Evolutionary conservation across 441 rosid genomes (phyloP).

Genomic region (Gossypium gossypioides): DNA sequence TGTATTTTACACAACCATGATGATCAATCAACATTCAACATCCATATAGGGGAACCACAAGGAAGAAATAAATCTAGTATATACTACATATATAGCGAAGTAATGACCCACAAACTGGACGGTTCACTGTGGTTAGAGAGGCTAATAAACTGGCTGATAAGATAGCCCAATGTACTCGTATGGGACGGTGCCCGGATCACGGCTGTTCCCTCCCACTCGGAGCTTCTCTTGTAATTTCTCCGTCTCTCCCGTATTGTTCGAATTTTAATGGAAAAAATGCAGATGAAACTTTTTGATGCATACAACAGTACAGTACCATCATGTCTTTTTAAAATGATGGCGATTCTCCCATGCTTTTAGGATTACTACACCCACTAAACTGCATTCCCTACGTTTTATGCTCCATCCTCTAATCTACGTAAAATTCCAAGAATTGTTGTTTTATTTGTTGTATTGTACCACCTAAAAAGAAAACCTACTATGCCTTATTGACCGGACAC

Average conservation of each 20-base stretch:
- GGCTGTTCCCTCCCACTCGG: too few relatives aligned
- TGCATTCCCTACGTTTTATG: not conserved
- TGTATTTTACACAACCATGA: not conserved
- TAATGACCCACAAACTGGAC: not conserved
- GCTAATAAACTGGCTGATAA: too few relatives aligned
- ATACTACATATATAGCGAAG: not conserved
- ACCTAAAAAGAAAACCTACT: not conserved
- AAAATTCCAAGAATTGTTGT: not conserved
- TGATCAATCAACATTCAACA: not conserved
- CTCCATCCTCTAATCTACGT: not conserved
- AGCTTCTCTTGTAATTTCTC: too few relatives aligned
- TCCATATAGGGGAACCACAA: not conserved
- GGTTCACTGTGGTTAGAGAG: too few relatives aligned
- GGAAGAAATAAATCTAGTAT: not conserved
- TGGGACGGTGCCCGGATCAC: too few relatives aligned
- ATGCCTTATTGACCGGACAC: conserved; percentile 25
- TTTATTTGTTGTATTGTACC: not conserved
- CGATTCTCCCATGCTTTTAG: not conserved
- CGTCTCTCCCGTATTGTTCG: too few relatives aligned
- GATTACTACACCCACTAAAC: not conserved
- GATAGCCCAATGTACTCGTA: too few relatives aligned
- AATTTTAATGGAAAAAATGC: not conserved
- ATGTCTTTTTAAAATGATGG: not conserved
- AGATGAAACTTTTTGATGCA: not conserved
- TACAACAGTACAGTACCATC: not conserved